Conservation (phyloP, 2,329 filamentous ascomycete genomes). For the Pyricularia grisea region DNA sequence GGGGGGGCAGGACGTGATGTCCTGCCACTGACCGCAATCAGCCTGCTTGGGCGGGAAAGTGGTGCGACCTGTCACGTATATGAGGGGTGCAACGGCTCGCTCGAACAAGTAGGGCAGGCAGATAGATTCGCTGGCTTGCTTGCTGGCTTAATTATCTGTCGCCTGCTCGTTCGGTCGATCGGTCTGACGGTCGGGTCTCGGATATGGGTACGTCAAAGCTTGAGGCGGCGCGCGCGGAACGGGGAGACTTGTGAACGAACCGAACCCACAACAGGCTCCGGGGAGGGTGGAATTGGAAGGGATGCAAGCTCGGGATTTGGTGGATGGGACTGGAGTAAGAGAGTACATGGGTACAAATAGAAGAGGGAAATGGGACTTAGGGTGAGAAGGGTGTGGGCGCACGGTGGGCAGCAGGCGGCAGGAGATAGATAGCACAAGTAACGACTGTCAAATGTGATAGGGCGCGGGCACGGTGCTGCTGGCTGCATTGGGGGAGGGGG, state of each 20-base stretch:
- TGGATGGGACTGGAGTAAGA: background rate
- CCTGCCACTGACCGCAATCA: background rate
- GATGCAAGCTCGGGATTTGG: background rate
- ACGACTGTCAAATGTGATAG: background rate
- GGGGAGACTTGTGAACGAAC: background rate
- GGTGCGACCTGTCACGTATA: background rate
- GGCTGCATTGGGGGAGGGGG: background rate
- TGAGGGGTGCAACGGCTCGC: background rate
- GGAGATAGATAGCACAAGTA: background rate
- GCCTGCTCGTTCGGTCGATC: background rate
- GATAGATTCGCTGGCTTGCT: background rate
- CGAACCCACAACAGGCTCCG: background rate
- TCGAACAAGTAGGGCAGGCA: background rate
- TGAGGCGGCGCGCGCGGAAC: background rate
- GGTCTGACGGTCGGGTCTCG: background rate
- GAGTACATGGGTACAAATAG: slow-evolving; percentile 5
- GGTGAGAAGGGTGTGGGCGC: background rate
- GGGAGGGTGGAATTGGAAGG: background rate
- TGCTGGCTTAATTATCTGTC: background rate
- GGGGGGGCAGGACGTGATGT: background rate
- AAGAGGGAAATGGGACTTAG: background rate
- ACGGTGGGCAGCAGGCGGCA: background rate
- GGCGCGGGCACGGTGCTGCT: background rate
- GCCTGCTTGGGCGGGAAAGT: background rate
- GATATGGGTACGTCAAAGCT: background rate